Percentiles rank a stretch among this genome's conserved stretches.
Evolutionary conservation across 148 eudicot species (phyloP).

Genomic region (Vaccinium corymbosum): DNA sequence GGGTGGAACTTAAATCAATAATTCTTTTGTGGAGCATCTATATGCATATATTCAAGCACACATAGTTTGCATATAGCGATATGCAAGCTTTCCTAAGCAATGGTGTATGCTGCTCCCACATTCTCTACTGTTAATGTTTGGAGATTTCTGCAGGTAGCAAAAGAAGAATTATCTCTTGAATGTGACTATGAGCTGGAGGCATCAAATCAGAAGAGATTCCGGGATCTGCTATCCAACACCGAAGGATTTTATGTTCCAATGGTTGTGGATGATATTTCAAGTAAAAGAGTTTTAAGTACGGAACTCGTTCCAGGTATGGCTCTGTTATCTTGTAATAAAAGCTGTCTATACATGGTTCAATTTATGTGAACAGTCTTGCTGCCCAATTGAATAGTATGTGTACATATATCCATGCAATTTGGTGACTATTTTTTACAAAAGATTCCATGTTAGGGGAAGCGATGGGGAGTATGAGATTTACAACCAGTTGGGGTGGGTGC

Average conservation of each 20-base stretch:
- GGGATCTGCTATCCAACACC: constrained; percentile 40
- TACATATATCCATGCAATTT: background rate
- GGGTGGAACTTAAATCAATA: background rate
- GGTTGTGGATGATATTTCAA: constrained; percentile 72
- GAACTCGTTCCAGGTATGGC: constrained; percentile 74
- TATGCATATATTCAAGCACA: background rate
- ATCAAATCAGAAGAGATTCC: constrained; percentile 62
- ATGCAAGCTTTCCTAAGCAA: background rate
- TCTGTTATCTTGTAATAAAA: constrained; percentile 1
- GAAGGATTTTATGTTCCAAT: constrained; percentile 85
- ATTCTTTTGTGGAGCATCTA: background rate
- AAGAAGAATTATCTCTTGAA: constrained; percentile 91
- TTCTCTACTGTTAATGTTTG: background rate
- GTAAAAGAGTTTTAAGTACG: constrained; percentile 78
- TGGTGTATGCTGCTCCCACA: constrained; percentile 5
- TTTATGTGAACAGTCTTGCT: background rate
- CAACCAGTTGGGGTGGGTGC: too few species aligned
- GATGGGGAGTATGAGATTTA: too few species aligned
- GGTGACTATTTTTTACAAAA: background rate
- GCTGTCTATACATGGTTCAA: background rate
- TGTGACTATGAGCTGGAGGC: constrained; percentile 90
- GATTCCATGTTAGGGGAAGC: too few species aligned
- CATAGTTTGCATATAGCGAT: background rate
- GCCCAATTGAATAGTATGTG: constrained; percentile 5
- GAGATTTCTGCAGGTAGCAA: constrained; percentile 66